A percentile compares a stretch with the other conserved stretches of the same genome.
Evolutionary conservation across 1,139 yeast species (phyloP).

Genomic region (Sugiyamaella paludigena): DNA sequence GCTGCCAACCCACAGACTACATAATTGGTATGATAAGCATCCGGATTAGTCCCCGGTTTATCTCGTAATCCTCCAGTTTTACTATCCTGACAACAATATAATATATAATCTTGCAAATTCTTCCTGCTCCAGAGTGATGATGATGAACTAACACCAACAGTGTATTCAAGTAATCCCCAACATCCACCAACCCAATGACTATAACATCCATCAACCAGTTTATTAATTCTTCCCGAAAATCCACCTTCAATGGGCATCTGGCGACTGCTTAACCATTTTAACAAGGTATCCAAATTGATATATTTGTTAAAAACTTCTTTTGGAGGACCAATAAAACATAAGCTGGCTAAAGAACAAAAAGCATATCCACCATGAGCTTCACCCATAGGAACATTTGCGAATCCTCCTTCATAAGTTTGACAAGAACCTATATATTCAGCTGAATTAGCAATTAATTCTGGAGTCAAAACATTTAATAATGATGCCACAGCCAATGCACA

Average conservation of each 20-base stretch:
- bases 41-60: constrained; percentile 80
- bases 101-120: constrained; percentile 61
- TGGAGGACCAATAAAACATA: constrained; percentile 49
- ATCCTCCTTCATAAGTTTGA: constrained; percentile 95
- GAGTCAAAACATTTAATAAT: constrained; percentile 60
- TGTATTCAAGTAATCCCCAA: constrained; percentile 59
- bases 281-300: constrained; percentile 28
- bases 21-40: constrained; percentile 90
- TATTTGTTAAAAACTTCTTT: constrained; percentile 30
- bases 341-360: constrained; percentile 79
- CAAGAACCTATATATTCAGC: constrained; percentile 64
- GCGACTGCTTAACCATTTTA: constrained; percentile 65
- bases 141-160: constrained; percentile 34
- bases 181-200: constrained; percentile 93
- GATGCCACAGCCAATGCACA: constrained; percentile 80
- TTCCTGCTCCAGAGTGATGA: constrained; percentile 46
- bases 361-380: constrained; percentile 99
- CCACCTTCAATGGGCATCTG: constrained; percentile 81
- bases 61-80: constrained; percentile 73
- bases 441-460: constrained; percentile 54
- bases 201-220: constrained; percentile 94
- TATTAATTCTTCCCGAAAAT: constrained; percentile 83
- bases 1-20: constrained; percentile 73
- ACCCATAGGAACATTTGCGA: constrained; percentile 67
- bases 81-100: constrained; percentile 70